A percentile compares a stretch with the other conserved stretches of the same genome.
Conservation (phyloP, 495 filamentous ascomycete genomes). For the Gamarada debralockiae region DNA sequence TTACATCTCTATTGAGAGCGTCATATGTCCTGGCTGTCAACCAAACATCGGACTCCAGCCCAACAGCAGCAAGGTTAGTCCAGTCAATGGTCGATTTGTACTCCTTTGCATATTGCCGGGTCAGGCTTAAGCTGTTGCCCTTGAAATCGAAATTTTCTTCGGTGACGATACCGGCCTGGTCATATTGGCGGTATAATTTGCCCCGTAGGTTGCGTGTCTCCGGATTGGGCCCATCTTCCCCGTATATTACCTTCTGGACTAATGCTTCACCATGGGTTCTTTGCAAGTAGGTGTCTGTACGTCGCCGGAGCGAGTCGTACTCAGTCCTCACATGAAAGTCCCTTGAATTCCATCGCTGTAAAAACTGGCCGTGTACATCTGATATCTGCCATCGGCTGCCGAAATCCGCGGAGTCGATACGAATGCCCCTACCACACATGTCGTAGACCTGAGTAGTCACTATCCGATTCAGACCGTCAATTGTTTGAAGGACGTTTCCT, state of each 20-base stretch:
- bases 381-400: constrained; percentile 4
- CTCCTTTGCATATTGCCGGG: constrained; percentile 5
- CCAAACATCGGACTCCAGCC: constrained; percentile 10
- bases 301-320: neutral
- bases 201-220: constrained; percentile 8
- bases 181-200: constrained; percentile 7
- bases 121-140: constrained; percentile 11
- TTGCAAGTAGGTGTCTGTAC: neutral
- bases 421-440: neutral
- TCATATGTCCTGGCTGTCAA: constrained; percentile 6
- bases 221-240: constrained; percentile 1
- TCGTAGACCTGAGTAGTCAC: neutral
- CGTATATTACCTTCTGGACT: constrained; percentile 1
- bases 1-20: constrained; percentile 18
- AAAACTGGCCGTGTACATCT: neutral
- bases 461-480: constrained; percentile 19
- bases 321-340: neutral
- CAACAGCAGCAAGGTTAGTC: constrained; percentile 4
- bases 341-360: neutral
- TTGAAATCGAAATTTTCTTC: constrained; percentile 26
- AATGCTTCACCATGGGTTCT: neutral
- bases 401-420: neutral
- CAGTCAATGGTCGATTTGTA: constrained; percentile 26
- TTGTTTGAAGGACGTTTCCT: constrained; percentile 25
- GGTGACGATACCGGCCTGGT: constrained; percentile 23